phyloP scores from a whole-genome alignment of 2,329 filamentous ascomycete genomes.

The Colletotrichum sp. region DNA sequence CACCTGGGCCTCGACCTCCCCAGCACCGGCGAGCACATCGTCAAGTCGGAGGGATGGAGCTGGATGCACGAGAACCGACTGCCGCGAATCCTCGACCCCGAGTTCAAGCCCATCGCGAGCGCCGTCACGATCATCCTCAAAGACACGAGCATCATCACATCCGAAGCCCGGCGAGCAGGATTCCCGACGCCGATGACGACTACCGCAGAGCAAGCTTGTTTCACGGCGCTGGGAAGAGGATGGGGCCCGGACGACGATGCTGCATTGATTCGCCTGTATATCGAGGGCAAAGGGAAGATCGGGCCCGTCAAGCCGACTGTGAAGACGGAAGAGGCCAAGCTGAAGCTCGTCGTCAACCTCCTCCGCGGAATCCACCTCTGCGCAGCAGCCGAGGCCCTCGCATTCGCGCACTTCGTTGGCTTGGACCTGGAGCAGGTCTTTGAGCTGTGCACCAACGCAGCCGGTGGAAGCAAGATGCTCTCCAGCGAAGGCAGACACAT shows the following conservation, averaged over 20 bases:
- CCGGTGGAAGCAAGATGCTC: slow-evolving; percentile 45
- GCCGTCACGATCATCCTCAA: slow-evolving; percentile 65
- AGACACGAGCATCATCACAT: slow-evolving; percentile 63
- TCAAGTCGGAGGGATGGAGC: slow-evolving; percentile 54
- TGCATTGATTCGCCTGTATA: slow-evolving; percentile 46
- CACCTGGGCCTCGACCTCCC: slow-evolving; percentile 56
- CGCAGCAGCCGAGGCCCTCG: slow-evolving; percentile 45
- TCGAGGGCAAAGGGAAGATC: slow-evolving; percentile 37
- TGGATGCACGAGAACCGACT: slow-evolving; percentile 68
- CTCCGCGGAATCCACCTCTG: slow-evolving; percentile 48
- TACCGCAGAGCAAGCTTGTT: slow-evolving; percentile 68
- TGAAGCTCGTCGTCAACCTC: slow-evolving; percentile 40
- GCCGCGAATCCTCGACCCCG: slow-evolving; percentile 56
- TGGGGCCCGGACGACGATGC: slow-evolving; percentile 44
- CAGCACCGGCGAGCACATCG: slow-evolving; percentile 45
- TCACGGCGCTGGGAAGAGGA: slow-evolving; percentile 52
- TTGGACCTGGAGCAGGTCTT: slow-evolving; percentile 50
- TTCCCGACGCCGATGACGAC: slow-evolving; percentile 67
- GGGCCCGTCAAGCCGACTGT: slow-evolving; percentile 29
- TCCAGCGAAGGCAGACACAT: slow-evolving; percentile 40
- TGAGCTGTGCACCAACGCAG: slow-evolving; percentile 49
- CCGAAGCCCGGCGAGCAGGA: slow-evolving; percentile 59
- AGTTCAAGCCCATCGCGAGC: slow-evolving; percentile 60
- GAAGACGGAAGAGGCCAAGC: slow-evolving; percentile 37
- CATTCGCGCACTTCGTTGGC: slow-evolving; percentile 37